Evolutionary conservation across 164 flowering plant species (phyloP).

Genomic region (Cinnamomum micranthum): DNA sequence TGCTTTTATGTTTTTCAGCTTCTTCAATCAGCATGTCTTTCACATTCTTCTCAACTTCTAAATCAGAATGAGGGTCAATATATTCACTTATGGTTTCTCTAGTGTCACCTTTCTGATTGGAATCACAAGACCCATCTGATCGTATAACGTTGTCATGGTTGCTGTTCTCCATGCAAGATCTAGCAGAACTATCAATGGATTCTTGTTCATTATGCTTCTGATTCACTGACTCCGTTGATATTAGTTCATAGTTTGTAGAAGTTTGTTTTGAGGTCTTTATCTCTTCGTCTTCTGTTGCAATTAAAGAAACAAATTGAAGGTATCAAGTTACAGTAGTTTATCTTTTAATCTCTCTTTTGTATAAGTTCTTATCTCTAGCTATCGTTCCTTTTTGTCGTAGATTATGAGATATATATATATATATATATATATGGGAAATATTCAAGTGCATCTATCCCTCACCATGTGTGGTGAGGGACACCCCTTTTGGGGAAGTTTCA

Average conservation of each 20-base stretch:
- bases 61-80: neutral
- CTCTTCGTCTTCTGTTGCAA: constrained; percentile 25
- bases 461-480: too few relatives aligned
- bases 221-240: neutral
- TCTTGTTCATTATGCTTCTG: constrained; percentile 16
- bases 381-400: too few relatives aligned
- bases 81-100: neutral
- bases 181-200: constrained; percentile 5
- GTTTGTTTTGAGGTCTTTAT: neutral
- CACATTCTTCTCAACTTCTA: constrained; percentile 4
- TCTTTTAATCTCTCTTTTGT: neutral
- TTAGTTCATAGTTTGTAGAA: too few relatives aligned
- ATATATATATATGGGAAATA: too few relatives aligned
- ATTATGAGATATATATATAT: too few relatives aligned
- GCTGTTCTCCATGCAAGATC: constrained; percentile 4
- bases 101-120: neutral
- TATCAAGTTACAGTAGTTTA: neutral
- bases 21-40: neutral
- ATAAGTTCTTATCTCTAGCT: too few relatives aligned
- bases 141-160: constrained; percentile 2
- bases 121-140: constrained; percentile 1
- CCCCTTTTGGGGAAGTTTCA: too few relatives aligned
- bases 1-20: constrained; percentile 4
- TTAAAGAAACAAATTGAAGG: constrained; percentile 9
- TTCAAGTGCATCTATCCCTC: too few relatives aligned